A percentile compares a stretch with the other conserved stretches of the same genome.
These are phyloP conservation scores for Niebla homalea DNA, from an alignment of 495 filamentous ascomycete species.

Conservation along the genomic window DNA sequence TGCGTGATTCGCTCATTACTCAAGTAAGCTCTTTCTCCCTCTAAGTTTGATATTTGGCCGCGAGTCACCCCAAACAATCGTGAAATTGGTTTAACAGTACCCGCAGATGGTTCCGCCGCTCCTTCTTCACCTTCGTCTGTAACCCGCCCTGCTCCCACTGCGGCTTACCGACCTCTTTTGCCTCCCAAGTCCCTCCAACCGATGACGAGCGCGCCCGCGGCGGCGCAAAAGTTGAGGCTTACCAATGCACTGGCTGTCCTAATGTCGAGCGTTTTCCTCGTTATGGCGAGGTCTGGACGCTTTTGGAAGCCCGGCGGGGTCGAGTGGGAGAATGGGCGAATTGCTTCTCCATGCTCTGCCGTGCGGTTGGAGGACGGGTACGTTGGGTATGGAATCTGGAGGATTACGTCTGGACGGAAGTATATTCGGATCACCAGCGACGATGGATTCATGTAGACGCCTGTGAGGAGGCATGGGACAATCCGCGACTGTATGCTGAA, in stretches of 20 bases:
- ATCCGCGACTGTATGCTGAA: constrained; percentile 82
- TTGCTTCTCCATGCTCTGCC: constrained; percentile 97
- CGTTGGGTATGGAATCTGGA: constrained; percentile 98
- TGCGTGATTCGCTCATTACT: constrained; percentile 85
- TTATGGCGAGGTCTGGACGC: constrained; percentile 90
- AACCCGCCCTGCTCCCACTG: constrained; percentile 79
- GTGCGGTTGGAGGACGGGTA: constrained; percentile 78
- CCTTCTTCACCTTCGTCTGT: constrained; percentile 94
- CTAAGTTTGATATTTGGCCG: constrained; percentile 8
- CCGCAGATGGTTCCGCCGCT: constrained; percentile 81
- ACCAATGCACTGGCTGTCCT: constrained; percentile 62
- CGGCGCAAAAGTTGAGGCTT: constrained; percentile 76
- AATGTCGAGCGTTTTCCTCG: constrained; percentile 81
- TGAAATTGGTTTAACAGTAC: constrained; percentile 15
- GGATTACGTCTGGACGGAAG: constrained; percentile 95
- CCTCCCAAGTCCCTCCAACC: constrained; percentile 69
- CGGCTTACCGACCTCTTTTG: constrained; percentile 64
- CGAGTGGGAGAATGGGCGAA: constrained; percentile 95
- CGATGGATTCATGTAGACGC: constrained; percentile 96
- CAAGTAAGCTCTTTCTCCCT: constrained; percentile 41
- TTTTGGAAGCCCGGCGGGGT: constrained; percentile 73
- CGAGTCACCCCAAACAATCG: neutral
- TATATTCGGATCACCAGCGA: constrained; percentile 86
- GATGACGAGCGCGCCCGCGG: constrained; percentile 82
- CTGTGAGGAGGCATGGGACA: constrained; percentile 93